Evolutionary conservation across 768 basidiomycete species (phyloP).

Genomic region (Strobilomyces dryophilus): DNA sequence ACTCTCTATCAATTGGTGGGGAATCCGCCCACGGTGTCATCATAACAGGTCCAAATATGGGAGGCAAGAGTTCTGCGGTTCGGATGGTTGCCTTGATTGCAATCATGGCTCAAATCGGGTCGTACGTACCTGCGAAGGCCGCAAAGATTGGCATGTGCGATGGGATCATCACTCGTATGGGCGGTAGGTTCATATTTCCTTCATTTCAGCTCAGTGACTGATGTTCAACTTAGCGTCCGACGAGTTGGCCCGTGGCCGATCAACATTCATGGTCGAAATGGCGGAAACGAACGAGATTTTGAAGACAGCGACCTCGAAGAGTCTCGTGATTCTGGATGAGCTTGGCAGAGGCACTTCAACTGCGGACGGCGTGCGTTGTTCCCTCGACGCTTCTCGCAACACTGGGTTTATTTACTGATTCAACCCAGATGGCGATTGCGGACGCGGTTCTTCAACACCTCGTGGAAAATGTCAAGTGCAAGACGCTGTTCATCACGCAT

Average conservation of each 20-base stretch:
- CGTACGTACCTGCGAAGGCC: conserved; percentile 79
- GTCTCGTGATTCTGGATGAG: conserved; percentile 88
- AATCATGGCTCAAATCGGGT: conserved; percentile 84
- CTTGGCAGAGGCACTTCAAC: conserved; percentile 90
- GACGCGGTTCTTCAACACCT: conserved; percentile 75
- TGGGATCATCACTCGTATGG: conserved; percentile 85
- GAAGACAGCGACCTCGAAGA: conserved; percentile 63
- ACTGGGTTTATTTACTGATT: conserved; percentile 1
- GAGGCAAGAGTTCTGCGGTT: conserved; percentile 82
- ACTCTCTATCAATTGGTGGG: conserved; percentile 64
- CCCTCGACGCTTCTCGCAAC: neutral
- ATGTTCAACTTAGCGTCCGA: conserved; percentile 60
- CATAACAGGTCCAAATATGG: conserved; percentile 86
- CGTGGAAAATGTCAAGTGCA: conserved; percentile 52
- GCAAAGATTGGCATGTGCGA: conserved; percentile 80
- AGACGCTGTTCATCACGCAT: conserved; percentile 92
- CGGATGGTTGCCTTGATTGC: conserved; percentile 74
- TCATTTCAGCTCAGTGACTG: neutral
- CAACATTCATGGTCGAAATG: conserved; percentile 98
- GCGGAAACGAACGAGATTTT: conserved; percentile 90
- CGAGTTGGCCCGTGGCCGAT: conserved; percentile 79
- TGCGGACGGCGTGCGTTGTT: conserved; percentile 67
- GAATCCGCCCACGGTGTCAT: conserved; percentile 53
- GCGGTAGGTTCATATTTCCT: conserved; percentile 46
- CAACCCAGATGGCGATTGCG: conserved; percentile 76